phyloP scores from a whole-genome alignment of 306 rosid species.

The Bauhinia variegata region DNA sequence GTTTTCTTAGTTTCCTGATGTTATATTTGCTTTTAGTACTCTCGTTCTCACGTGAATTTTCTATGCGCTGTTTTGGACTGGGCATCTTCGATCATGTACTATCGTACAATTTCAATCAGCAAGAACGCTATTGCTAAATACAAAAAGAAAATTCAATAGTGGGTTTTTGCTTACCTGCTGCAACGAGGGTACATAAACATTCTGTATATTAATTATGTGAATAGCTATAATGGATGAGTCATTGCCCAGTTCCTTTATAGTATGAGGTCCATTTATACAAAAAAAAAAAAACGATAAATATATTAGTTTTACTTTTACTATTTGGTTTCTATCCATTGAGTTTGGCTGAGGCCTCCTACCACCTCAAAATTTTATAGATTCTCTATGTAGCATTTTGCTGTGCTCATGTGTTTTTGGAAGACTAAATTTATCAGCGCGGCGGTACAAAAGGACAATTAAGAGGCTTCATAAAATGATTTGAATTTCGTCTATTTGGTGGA shows the following conservation, averaged over 20 bases:
- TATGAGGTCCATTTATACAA: background rate
- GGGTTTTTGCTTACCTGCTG: conserved; percentile 17
- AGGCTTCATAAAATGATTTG: background rate
- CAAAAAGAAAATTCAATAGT: background rate
- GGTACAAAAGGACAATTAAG: background rate
- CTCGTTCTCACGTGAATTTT: background rate
- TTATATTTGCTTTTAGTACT: background rate
- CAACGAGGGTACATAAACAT: background rate
- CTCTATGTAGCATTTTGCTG: background rate
- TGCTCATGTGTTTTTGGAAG: conserved; percentile 1
- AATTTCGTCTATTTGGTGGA: conserved; percentile 2
- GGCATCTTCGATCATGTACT: too few species aligned
- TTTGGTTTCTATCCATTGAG: background rate
- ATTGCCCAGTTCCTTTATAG: conserved; percentile 29
- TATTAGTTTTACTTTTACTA: background rate
- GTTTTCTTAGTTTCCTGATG: background rate
- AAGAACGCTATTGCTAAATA: background rate
- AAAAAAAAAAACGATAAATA: background rate
- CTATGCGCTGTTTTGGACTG: background rate
- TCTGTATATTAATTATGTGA: background rate
- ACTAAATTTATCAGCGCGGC: background rate
- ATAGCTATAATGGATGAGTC: background rate
- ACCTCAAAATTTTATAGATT: background rate
- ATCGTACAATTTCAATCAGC: too few species aligned
- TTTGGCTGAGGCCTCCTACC: background rate